Base-by-base conservation (phyloP, 1,284 basidiomycete genomes). In the Golubevia pallescens region DNA sequence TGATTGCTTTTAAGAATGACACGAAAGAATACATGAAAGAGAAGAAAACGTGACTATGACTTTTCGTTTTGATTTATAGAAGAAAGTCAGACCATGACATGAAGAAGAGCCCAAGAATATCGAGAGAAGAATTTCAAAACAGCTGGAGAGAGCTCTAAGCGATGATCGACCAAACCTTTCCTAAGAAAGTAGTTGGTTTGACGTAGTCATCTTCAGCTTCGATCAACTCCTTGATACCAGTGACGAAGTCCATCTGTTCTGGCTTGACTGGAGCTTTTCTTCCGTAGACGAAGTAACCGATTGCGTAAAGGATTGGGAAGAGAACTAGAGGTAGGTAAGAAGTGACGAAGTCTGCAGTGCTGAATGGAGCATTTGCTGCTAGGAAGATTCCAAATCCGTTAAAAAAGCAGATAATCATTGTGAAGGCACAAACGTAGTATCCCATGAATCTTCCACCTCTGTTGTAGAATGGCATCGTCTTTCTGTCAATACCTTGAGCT, bases 391-490 rank as follows among this genome's bases (percentile, higher is more conserved):
- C 34, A 10, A 38, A 38, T 38, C 34, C 34, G 10, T 38, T 38
- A 10, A 38, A 38, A 10, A 38, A 5, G 34, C 34, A 38, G 34
- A 38, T 38, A 10, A 38, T 38, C 24, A 28, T 56, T 7, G 20
- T 56, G 10, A 13, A 21, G 6, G 54, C 20, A 56, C 54, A 56
- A 10, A 21, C 54, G 24, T 56, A 21, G 20, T 56, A 28, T 57
- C 55, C 55, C n/a, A 24, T 13, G 23, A 34, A 14, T 14, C 55
- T 10, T 14, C 55, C 32, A 14, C 55, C 55, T 48, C 42, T 48
- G 28, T 28, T 28, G 28, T 28, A 28, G 28, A 28, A 28, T n/a
- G 93, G 93, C 7, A 96, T 88, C 1, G n/a, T n/a, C n/a, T n/a
- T n/a, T n/a, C n/a, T n/a, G n/a, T n/a, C n/a, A n/a, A n/a, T n/a